These are phyloP conservation scores for Cynanchum wilfordii DNA, from an alignment of 257 asterid species.

Conservation along the genomic window DNA sequence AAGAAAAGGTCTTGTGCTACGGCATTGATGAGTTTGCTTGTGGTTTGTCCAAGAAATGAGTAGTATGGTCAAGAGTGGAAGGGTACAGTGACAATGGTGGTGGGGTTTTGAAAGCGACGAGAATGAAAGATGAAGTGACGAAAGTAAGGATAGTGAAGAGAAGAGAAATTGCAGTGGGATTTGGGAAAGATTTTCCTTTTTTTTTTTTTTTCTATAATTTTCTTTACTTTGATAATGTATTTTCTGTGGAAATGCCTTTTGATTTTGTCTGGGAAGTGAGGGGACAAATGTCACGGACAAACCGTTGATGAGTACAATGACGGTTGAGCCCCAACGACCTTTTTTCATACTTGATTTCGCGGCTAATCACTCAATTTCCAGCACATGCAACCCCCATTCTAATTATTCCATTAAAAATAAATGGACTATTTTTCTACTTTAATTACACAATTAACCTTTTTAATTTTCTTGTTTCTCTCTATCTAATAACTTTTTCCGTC, in stretches of 20 bases:
- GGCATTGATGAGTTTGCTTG: background rate
- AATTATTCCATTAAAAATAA: too few species aligned
- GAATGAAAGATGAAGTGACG: background rate
- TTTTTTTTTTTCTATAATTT: too few species aligned
- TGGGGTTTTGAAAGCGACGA: conserved; percentile 14
- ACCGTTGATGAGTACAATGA: conserved; percentile 47
- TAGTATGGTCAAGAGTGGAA: conserved; percentile 9
- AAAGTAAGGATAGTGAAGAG: background rate
- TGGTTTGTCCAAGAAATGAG: conserved; percentile 3
- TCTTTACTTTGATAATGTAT: conserved; percentile 9
- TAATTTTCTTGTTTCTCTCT: too few species aligned
- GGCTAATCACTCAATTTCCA: conserved; percentile 15
- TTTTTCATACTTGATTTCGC: conserved; percentile 20
- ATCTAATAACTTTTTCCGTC: too few species aligned
- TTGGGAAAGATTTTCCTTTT: background rate
- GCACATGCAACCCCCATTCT: background rate
- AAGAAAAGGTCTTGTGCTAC: background rate
- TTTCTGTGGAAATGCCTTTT: conserved; percentile 40
- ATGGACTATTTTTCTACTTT: too few species aligned
- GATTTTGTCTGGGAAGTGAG: conserved; percentile 23
- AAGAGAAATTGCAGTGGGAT: background rate
- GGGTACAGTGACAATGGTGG: background rate
- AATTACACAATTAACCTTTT: too few species aligned
- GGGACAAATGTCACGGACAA: conserved; percentile 60
- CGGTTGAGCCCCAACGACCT: conserved; percentile 49